phyloP scores from a whole-genome alignment of 768 basidiomycete species.

The Tricholoma matsutake region DNA sequence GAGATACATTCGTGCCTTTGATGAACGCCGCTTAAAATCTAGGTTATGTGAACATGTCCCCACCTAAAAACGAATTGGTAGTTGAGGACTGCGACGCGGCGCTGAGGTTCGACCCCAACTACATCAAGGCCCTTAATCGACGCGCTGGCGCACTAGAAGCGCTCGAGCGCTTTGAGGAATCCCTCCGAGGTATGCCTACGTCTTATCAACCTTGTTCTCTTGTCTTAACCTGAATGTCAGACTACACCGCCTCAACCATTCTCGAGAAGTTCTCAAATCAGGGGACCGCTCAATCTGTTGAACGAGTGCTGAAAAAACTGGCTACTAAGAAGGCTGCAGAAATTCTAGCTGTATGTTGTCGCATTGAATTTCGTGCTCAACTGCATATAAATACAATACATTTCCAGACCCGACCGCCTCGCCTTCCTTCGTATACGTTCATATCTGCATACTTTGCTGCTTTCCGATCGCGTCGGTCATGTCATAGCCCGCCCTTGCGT shows the following conservation, averaged over 20 bases:
- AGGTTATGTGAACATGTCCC: slow-evolving; percentile 92
- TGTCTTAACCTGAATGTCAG: slow-evolving; percentile 34
- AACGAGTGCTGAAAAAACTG: slow-evolving; percentile 87
- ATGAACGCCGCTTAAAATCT: neutral
- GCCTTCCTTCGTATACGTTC: slow-evolving; percentile 87
- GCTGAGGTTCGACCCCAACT: slow-evolving; percentile 74
- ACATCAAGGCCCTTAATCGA: slow-evolving; percentile 90
- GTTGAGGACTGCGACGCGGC: slow-evolving; percentile 89
- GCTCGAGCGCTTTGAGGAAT: slow-evolving; percentile 68
- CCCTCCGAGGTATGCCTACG: slow-evolving; percentile 64
- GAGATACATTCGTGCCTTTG: neutral
- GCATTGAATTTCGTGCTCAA: neutral
- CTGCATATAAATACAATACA: neutral
- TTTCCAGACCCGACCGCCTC: slow-evolving; percentile 67
- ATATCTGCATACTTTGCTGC: slow-evolving; percentile 96
- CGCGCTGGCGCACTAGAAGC: slow-evolving; percentile 83
- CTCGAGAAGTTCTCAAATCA: slow-evolving; percentile 91
- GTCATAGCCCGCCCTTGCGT: neutral
- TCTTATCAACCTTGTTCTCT: neutral
- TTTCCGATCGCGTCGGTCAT: slow-evolving; percentile 78
- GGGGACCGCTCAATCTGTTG: slow-evolving; percentile 72
- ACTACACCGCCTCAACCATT: slow-evolving; percentile 96
- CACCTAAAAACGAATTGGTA: slow-evolving; percentile 79
- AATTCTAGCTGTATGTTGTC: slow-evolving; percentile 57
- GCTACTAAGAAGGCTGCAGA: slow-evolving; percentile 69